phyloP scores from a whole-genome alignment of 768 basidiomycete genomes.

The Obba rivulosa region DNA sequence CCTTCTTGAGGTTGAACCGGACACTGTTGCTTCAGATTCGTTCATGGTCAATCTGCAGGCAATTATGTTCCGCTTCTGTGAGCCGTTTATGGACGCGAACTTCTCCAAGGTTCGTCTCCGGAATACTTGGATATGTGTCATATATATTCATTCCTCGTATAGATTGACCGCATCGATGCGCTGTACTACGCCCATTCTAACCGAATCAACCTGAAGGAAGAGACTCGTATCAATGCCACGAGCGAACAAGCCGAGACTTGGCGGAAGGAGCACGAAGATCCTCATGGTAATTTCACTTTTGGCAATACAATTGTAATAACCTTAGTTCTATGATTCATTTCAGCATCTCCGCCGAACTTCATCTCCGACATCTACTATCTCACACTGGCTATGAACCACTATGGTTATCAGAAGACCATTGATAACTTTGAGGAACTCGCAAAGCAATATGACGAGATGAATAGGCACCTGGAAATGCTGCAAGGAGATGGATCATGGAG shows the following conservation, averaged over 20 bases:
- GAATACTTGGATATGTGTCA: not conserved
- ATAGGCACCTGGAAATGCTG: conserved; percentile 69
- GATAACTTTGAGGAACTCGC: conserved; percentile 66
- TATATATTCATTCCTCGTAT: not conserved
- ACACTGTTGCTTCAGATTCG: conserved; percentile 83
- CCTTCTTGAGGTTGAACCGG: conserved; percentile 66
- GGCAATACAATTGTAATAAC: not conserved
- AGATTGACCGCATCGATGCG: conserved; percentile 92
- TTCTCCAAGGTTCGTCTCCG: conserved; percentile 67
- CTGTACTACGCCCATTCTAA: conserved; percentile 69
- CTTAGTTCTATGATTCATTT: not conserved
- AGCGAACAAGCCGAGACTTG: conserved; percentile 80
- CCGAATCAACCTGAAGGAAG: conserved; percentile 75
- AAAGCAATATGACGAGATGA: conserved; percentile 72
- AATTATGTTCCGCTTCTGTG: conserved; percentile 80
- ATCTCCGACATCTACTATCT: conserved; percentile 95
- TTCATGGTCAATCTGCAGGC: conserved; percentile 89
- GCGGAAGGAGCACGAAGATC: conserved; percentile 44
- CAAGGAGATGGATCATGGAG: conserved; percentile 79
- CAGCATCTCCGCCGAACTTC: conserved; percentile 75
- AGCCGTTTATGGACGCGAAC: conserved; percentile 91
- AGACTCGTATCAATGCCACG: conserved; percentile 91
- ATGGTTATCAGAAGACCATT: conserved; percentile 80
- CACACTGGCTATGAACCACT: conserved; percentile 80
- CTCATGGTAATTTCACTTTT: conserved; percentile 33